phyloP scores from a whole-genome alignment of 2,329 filamentous ascomycete genomes.

The Fusarium sp. region DNA sequence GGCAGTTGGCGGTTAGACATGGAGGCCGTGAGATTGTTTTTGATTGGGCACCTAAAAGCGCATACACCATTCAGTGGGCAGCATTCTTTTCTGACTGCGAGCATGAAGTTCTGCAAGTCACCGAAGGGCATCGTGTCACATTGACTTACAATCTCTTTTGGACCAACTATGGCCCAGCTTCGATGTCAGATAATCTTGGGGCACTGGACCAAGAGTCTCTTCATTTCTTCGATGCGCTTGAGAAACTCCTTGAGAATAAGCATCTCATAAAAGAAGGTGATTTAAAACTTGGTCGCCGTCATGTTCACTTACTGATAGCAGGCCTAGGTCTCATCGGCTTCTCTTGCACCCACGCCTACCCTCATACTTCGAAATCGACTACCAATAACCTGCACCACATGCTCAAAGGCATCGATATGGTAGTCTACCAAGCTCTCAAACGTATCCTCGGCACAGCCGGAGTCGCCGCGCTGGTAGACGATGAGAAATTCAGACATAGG shows the following conservation, averaged over 20 bases:
- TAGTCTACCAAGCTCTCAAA: conserved; percentile 47
- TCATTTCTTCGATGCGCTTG: conserved; percentile 1
- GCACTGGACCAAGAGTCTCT: conserved; percentile 22
- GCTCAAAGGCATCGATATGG: conserved; percentile 59
- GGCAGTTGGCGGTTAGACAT: conserved; percentile 55
- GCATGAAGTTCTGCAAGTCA: conserved; percentile 62
- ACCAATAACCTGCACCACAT: conserved; percentile 43
- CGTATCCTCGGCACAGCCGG: neutral
- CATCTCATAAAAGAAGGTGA: neutral
- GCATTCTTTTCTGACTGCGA: conserved; percentile 64
- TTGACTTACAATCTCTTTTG: conserved; percentile 67
- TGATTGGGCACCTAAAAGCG: conserved; percentile 50
- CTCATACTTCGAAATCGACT: conserved; percentile 48
- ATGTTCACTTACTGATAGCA: neutral
- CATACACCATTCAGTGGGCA: conserved; percentile 52
- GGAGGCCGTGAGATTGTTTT: conserved; percentile 47
- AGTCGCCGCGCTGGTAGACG: neutral
- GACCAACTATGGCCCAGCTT: conserved; percentile 42
- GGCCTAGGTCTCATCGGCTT: conserved; percentile 51
- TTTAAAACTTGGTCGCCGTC: rapidly evolving
- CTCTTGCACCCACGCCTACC: conserved; percentile 58
- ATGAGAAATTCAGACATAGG: no score
- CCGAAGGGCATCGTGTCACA: conserved; percentile 57
- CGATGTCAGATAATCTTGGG: conserved; percentile 23
- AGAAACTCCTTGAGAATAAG: neutral